Evolutionary conservation across 768 basidiomycete species (phyloP), one percentile per base, ranked within the genome.

Genomic region (Phylloporus scabripes): DNA sequence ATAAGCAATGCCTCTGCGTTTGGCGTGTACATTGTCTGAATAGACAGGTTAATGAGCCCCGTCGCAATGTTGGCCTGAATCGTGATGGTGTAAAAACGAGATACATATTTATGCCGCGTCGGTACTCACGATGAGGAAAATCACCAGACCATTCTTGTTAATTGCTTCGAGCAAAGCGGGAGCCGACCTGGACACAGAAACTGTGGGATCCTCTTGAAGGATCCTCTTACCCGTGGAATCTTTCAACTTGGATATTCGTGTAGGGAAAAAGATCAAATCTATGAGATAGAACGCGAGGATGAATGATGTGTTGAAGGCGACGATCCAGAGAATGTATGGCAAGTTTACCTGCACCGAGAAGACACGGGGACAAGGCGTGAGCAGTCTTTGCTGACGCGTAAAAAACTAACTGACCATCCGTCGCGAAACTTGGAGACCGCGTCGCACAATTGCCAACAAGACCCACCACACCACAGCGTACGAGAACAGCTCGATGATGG

Each of bases 291-390:
- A 95, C 11, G 79, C 81, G 5, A 92, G 74, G 14, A 97, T 70
- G 71, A 92, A 92, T 3, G 83, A 77, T 0, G 85, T 83, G 63
- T 97, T 98, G 80, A 81, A 95, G 9, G 90, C 92, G 1, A 81
- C 78, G 7, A 87, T 78, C 92, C 94, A 97, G 15, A 92, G 66
- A 31, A 93, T 81, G 66, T 99, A 98, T 4, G 87, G 77, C 26
- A 92, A 58, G 60, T 98, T 97, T 39, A 85, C 89, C 93, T 94
- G 56, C 15, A 37, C n/a, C 9, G 17, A 34, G 18, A 33, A 40
- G 21, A 52, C 26, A 6, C 21, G 20, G 24, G 10, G 1, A 24
- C 26, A 18, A 2, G 14, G 33, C 28, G 34, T 52, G 17, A 60
- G 45, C 11, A 20, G 11, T 40, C 21, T 28, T 31, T 11, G 11